These are phyloP conservation scores for Dictyostelium firmibasis DNA, from an alignment of 78 protist genomes.

Conservation along the genomic window DNA sequence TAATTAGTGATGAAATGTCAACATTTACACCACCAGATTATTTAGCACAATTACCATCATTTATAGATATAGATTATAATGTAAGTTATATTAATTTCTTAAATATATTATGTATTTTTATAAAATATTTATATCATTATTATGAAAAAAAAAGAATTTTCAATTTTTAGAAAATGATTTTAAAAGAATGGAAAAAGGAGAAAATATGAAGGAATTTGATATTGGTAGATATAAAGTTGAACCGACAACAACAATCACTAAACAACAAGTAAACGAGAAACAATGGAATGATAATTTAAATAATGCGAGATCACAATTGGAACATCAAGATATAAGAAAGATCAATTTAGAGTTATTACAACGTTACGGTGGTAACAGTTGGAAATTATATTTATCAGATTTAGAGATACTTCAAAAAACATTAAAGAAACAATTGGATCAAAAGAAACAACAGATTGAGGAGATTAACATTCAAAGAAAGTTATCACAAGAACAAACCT, in stretches of 20 bases:
- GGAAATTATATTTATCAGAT: slow-evolving; percentile 38
- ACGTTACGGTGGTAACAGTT: slow-evolving; percentile 16
- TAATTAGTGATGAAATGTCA: slow-evolving; percentile 60
- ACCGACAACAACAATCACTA: background rate
- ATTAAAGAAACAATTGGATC: background rate
- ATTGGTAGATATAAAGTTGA: slow-evolving; percentile 29
- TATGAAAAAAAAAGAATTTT: slow-evolving; percentile 13
- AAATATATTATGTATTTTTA: background rate
- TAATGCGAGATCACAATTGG: slow-evolving; percentile 67
- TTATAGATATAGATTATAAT: slow-evolving; percentile 25
- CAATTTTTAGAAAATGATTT: slow-evolving; percentile 50
- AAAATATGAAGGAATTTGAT: slow-evolving; percentile 10
- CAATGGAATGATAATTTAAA: slow-evolving; percentile 30
- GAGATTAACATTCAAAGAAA: slow-evolving; percentile 57
- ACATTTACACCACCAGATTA: slow-evolving; percentile 65
- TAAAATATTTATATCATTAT: background rate
- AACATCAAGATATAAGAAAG: slow-evolving; percentile 53
- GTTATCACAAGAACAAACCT: slow-evolving; percentile 38
- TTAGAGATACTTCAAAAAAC: background rate
- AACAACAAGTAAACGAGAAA: background rate
- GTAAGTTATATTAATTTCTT: background rate
- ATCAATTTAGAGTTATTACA: slow-evolving; percentile 41
- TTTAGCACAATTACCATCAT: slow-evolving; percentile 42
- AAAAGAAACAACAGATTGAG: slow-evolving; percentile 1
- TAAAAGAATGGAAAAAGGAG: slow-evolving; percentile 20